Conservation (phyloP, 495 filamentous ascomycete species). For the Schizothecium vesticola region DNA sequence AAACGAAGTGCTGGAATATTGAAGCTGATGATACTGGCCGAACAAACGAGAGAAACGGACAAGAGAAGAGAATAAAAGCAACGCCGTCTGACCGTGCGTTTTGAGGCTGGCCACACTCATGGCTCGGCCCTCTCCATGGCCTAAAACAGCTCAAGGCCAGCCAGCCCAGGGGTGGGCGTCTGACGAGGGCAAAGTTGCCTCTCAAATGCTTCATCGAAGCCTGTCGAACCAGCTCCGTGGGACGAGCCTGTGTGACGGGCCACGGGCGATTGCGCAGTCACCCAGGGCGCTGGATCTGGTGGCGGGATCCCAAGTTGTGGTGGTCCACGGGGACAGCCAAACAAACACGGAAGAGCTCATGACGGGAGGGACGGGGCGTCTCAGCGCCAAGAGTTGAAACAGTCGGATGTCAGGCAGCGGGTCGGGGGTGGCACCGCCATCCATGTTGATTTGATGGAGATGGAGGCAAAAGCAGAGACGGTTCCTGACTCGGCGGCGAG, state of each 20-base stretch:
- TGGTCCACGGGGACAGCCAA: not conserved
- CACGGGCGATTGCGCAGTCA: not conserved
- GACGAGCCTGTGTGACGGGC: not conserved
- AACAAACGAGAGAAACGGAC: not conserved
- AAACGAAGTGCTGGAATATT: not conserved
- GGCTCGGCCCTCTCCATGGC: not conserved
- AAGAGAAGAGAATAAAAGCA: not conserved
- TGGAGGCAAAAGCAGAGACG: not conserved
- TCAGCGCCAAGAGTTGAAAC: constrained; percentile 12
- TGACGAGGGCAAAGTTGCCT: not conserved
- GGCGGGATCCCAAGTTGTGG: not conserved
- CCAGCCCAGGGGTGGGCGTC: not conserved
- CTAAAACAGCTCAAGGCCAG: not conserved
- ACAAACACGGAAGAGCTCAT: not conserved
- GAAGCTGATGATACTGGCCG: not conserved
- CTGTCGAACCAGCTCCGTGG: not conserved
- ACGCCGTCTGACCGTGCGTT: not conserved
- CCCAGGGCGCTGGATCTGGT: not conserved
- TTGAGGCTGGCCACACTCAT: not conserved
- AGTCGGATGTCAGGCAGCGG: not conserved
- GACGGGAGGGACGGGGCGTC: not conserved
- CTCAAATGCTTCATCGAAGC: not conserved
- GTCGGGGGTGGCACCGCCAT: not conserved
- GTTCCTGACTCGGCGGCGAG: not conserved
- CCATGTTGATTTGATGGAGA: not conserved